Evolutionary conservation across 306 rosid genomes (phyloP).

Genomic region (Glycyrrhiza uralensis): DNA sequence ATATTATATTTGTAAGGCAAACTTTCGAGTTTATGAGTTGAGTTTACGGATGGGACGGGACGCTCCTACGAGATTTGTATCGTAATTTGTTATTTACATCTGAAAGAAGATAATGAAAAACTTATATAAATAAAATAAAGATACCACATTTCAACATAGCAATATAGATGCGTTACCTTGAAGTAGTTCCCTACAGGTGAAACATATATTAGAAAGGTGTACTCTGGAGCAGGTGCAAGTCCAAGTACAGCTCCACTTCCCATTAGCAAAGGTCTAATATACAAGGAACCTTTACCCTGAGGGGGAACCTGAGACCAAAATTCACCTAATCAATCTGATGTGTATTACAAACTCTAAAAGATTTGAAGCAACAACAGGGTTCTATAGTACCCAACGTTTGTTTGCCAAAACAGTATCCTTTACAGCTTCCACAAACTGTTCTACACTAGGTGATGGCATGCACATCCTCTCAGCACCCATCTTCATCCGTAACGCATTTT

Average conservation of each 20-base stretch:
- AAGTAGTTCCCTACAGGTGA: conserved; percentile 98
- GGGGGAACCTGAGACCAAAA: conserved; percentile 80
- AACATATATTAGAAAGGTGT: conserved; percentile 87
- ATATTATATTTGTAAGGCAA: not conserved
- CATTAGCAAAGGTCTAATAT: conserved; percentile 91
- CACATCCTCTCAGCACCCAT: conserved; percentile 94
- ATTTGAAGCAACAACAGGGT: not conserved
- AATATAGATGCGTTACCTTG: conserved; percentile 54
- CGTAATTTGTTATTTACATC: not conserved
- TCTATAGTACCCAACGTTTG: conserved; percentile 73
- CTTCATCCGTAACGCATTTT: conserved; percentile 80
- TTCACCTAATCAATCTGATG: conserved; percentile 9
- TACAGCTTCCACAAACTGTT: conserved; percentile 89
- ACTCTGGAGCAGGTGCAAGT: conserved; percentile 96
- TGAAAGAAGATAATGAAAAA: not conserved
- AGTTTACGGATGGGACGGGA: not conserved
- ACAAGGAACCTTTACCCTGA: conserved; percentile 85
- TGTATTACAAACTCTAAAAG: not conserved
- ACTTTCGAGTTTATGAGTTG: not conserved
- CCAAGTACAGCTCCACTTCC: conserved; percentile 99
- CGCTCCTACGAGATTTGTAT: not conserved
- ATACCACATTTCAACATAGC: not conserved
- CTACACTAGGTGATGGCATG: conserved; percentile 85
- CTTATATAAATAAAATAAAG: not conserved
- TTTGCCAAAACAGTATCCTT: conserved; percentile 86